Base-by-base conservation (phyloP, 2,329 filamentous ascomycete species). In the Blumeriella jaapii region DNA sequence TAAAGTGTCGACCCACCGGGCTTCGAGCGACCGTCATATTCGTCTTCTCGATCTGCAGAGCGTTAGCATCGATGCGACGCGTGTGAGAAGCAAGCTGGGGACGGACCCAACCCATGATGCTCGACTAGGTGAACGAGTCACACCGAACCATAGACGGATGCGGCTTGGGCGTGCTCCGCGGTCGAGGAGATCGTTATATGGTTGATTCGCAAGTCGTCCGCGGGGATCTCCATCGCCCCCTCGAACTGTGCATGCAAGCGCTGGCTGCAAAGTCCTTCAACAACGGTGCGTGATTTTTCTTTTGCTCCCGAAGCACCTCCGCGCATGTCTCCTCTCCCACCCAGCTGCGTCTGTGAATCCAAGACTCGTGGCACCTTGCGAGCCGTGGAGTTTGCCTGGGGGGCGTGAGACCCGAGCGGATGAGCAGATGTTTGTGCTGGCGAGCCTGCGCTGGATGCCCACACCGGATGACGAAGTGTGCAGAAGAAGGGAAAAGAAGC, bases 1-100 rank as follows among this genome's bases (percentile, higher is more conserved):
- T 73, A 61, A 93, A 93, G 64, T 77, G 82, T 47, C 67, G 65
- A 43, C 82, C 82, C 40, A 85, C 67, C 20, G 67, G 57, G 54
- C 76, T 78, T 44, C 61, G 62, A 41, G 81, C 82, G 47, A 86
- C 68, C 41, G 47, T 44, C 45, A 46, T 53, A 29, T 55, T 55
- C n/a, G 49, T 54, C 30, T 45, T 50, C 33, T 51, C 49, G 18
- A 52, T 46, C 51, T 53, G 26, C 4, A 20, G 11, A 24, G n/a
- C 28, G 15, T 45, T 10, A 43, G 33, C 32, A 33, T 26, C 15
- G 13, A 27, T 9, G 16, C 9, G 19, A 8, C 15, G n/a, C n/a
- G 11, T n/a, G 19, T 5, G 30, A 4, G 3, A 22, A 15, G 14
- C 16, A 27, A 11, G n/a, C 3, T 24, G 13, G 11, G 16, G 23